Evolutionary conservation across 441 rosid genomes (phyloP).

Genomic region (Viola pubescens): DNA sequence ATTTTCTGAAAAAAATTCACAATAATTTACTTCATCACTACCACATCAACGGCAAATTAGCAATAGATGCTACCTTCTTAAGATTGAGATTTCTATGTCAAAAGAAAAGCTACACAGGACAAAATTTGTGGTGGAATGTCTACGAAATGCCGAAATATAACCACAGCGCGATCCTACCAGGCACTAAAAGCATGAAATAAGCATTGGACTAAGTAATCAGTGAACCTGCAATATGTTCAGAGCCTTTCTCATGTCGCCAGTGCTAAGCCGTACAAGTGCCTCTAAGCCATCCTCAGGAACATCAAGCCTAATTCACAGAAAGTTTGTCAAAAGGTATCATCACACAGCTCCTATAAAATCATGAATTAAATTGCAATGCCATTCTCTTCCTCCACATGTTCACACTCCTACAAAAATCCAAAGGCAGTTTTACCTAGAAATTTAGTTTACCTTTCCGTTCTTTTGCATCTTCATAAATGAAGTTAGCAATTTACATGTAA

Average conservation of each 20-base stretch:
- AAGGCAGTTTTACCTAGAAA: too few species aligned
- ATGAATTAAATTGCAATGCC: too few species aligned
- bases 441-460: too few species aligned
- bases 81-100: background rate
- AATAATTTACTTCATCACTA: background rate
- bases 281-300: conserved; percentile 68
- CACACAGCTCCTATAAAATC: too few species aligned
- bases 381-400: too few species aligned
- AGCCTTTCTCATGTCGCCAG: conserved; percentile 99
- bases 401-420: too few species aligned
- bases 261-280: conserved; percentile 84
- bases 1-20: background rate
- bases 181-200: background rate
- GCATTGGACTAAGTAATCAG: conserved; percentile 11
- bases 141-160: background rate
- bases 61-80: background rate
- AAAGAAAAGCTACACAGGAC: background rate
- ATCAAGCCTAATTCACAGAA: conserved; percentile 54
- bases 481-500: too few species aligned
- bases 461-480: too few species aligned
- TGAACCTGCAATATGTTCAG: conserved; percentile 89
- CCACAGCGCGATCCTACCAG: background rate
- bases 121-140: background rate
- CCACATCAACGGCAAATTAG: background rate
- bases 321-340: conserved; percentile 1